Conservation (phyloP, 169 alveolate genomes). For the Plasmodium gallinaceum region DNA sequence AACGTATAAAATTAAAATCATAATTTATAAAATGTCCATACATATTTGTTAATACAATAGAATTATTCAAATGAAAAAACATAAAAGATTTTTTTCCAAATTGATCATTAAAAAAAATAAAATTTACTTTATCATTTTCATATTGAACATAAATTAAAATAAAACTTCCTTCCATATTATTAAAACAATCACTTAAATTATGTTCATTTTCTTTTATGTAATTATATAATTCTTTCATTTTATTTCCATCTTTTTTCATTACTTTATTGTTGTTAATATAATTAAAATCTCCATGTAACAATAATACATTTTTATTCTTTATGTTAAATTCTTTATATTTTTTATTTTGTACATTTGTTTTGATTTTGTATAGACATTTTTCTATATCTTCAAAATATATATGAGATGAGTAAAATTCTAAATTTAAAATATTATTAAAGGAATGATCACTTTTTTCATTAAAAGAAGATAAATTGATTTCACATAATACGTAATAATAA, state of each 20-base stretch:
- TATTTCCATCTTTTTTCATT: too few relatives aligned
- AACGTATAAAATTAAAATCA: constrained; percentile 22
- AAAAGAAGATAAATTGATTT: background rate
- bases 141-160: constrained; percentile 30
- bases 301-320: constrained; percentile 30
- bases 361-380: background rate
- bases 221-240: constrained; percentile 19
- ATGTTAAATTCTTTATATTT: constrained; percentile 15
- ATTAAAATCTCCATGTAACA: constrained; percentile 15
- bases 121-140: constrained; percentile 11
- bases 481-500: constrained; percentile 19
- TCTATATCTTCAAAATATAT: constrained; percentile 52
- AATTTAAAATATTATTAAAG: background rate
- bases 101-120: constrained; percentile 37
- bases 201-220: constrained; percentile 1
- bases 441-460: background rate
- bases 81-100: constrained; percentile 60
- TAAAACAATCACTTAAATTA: constrained; percentile 2
- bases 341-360: background rate
- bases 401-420: constrained; percentile 28
- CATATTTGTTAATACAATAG: constrained; percentile 32
- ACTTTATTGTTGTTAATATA: background rate
- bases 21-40: constrained; percentile 35
- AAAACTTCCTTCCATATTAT: constrained; percentile 59
- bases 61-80: constrained; percentile 31